Evolutionary conservation across 129 eudicot genomes (phyloP).

Genomic region (Ambrosia trifida): DNA sequence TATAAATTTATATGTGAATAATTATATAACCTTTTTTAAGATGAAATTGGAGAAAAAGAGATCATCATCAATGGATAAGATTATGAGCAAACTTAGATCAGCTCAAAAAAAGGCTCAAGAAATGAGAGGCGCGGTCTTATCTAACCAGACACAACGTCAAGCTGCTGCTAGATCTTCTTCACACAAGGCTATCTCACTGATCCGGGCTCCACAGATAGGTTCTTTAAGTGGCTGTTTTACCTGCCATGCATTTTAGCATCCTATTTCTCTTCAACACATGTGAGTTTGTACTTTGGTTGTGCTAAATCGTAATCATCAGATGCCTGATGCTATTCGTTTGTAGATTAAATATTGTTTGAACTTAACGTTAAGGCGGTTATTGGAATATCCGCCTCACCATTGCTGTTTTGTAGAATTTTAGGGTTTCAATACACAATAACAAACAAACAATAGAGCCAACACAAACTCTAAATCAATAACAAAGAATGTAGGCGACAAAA

Average conservation of each 20-base stretch:
- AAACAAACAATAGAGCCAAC: too few species aligned
- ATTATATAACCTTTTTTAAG: conserved; percentile 32
- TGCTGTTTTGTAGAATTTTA: too few species aligned
- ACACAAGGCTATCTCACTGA: conserved; percentile 49
- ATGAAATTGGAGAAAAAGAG: conserved; percentile 96
- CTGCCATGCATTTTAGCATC: conserved; percentile 73
- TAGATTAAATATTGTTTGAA: conserved; percentile 9
- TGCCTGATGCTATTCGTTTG: conserved; percentile 20
- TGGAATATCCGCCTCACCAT: not conserved
- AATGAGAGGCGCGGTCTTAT: conserved; percentile 66
- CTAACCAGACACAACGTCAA: conserved; percentile 42
- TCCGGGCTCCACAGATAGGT: conserved; percentile 63
- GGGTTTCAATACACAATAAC: too few species aligned
- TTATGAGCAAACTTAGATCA: conserved; percentile 77
- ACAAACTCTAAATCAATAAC: too few species aligned
- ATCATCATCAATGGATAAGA: conserved; percentile 91
- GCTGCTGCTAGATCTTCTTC: conserved; percentile 39
- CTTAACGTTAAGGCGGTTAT: not conserved
- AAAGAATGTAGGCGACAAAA: too few species aligned
- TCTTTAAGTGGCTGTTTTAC: conserved; percentile 92
- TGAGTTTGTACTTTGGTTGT: conserved; percentile 20
- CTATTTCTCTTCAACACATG: conserved; percentile 17
- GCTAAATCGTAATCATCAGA: conserved; percentile 14
- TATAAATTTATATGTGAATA: not conserved
- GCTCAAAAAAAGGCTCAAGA: conserved; percentile 96